Conservation (phyloP, 2,329 filamentous ascomycete genomes). For the Fusarium sacchari region DNA sequence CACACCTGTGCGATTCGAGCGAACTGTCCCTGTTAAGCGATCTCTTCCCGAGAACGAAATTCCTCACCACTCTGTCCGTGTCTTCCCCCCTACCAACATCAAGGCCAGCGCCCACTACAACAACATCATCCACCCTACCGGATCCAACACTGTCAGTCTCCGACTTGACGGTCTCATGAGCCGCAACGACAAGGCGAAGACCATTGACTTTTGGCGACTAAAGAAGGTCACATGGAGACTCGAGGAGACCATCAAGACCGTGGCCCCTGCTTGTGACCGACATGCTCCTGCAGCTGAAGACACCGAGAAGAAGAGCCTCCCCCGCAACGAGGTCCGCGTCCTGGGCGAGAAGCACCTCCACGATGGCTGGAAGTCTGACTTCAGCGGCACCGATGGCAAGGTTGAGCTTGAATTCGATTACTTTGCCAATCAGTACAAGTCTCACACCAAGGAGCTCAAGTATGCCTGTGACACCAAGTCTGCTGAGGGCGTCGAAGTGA, state of each 20-base stretch:
- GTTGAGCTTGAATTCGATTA: slow-evolving; percentile 85
- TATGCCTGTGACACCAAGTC: slow-evolving; percentile 83
- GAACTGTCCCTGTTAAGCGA: slow-evolving; percentile 78
- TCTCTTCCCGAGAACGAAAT: slow-evolving; percentile 77
- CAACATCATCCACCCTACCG: slow-evolving; percentile 85
- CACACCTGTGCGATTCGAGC: slow-evolving; percentile 70
- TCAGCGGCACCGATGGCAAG: slow-evolving; percentile 62
- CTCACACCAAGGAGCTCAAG: slow-evolving; percentile 61
- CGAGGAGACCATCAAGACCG: slow-evolving; percentile 83
- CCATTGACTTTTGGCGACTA: slow-evolving; percentile 83
- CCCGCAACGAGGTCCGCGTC: slow-evolving; percentile 78
- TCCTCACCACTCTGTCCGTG: slow-evolving; percentile 89
- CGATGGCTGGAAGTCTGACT: slow-evolving; percentile 87
- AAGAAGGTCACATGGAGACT: slow-evolving; percentile 94
- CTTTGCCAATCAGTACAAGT: slow-evolving; percentile 52
- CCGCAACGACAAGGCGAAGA: slow-evolving; percentile 73
- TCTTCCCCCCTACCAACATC: slow-evolving; percentile 96
- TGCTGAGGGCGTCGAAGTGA: slow-evolving; percentile 78
- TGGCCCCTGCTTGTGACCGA: slow-evolving; percentile 82
- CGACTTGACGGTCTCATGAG: slow-evolving; percentile 87
- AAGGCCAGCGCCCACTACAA: slow-evolving; percentile 85
- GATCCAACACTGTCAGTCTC: slow-evolving; percentile 81
- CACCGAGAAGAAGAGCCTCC: slow-evolving; percentile 68
- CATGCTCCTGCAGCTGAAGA: slow-evolving; percentile 64
- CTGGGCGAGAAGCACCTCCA: slow-evolving; percentile 86